phyloP scores from a whole-genome alignment of 306 rosid genomes.

The Lathyrus oleraceus region DNA sequence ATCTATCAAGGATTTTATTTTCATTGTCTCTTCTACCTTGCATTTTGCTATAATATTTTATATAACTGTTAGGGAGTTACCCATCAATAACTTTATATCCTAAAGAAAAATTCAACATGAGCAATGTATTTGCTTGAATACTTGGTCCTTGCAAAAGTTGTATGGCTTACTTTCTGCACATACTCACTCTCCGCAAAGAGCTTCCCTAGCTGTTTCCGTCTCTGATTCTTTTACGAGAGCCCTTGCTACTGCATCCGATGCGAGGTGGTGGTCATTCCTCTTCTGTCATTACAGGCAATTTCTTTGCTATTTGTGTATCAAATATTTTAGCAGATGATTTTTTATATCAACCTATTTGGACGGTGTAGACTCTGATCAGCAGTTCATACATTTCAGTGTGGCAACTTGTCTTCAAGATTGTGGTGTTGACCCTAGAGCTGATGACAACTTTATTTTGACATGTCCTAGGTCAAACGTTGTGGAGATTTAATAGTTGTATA shows the following conservation, averaged over 20 bases:
- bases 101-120: not conserved
- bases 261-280: not conserved
- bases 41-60: constrained; percentile 4
- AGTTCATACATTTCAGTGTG: too few relatives aligned
- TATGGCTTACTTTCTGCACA: not conserved
- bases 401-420: too few relatives aligned
- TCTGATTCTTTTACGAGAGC: not conserved
- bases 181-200: not conserved
- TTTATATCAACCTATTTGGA: too few relatives aligned
- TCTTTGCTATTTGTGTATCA: too few relatives aligned
- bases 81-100: not conserved
- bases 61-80: constrained; percentile 6
- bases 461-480: too few relatives aligned
- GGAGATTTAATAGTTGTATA: too few relatives aligned
- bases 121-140: not conserved
- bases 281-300: not conserved
- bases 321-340: too few relatives aligned
- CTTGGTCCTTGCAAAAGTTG: not conserved
- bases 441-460: too few relatives aligned
- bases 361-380: too few relatives aligned
- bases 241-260: not conserved
- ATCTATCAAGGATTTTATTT: constrained; percentile 36
- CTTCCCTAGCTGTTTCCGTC: not conserved
- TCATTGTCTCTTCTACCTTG: not conserved
- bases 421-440: too few relatives aligned